Conservation (phyloP, 2,329 filamentous ascomycete genomes). For the Penicillium italicum region DNA sequence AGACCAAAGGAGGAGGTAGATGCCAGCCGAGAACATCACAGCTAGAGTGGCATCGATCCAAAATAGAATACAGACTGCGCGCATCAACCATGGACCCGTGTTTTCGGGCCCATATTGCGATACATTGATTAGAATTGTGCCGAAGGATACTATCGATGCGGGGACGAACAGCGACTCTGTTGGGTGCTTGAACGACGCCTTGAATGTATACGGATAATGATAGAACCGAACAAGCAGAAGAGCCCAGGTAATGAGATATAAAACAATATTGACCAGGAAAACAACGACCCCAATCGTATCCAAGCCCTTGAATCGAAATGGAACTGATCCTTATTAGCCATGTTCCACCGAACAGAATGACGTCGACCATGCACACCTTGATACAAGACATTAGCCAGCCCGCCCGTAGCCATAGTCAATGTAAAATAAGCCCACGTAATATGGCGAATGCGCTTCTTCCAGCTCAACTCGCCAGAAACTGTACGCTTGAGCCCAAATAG, state of each 20-base stretch:
- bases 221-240: conserved; percentile 67
- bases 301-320: conserved; percentile 56
- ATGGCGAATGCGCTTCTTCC: conserved; percentile 57
- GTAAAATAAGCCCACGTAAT: conserved; percentile 80
- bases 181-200: conserved; percentile 68
- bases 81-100: conserved; percentile 59
- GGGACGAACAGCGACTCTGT: conserved; percentile 76
- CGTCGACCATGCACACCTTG: conserved; percentile 43
- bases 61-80: conserved; percentile 63
- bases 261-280: conserved; percentile 60
- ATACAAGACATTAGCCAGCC: conserved; percentile 58
- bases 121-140: conserved; percentile 73
- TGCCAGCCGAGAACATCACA: conserved; percentile 62
- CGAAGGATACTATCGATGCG: conserved; percentile 64
- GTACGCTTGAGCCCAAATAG: conserved; percentile 15
- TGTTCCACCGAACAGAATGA: neutral
- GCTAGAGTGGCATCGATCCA: conserved; percentile 71
- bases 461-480: conserved; percentile 36
- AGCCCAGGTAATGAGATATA: conserved; percentile 61
- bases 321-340: conserved; percentile 37
- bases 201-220: conserved; percentile 66
- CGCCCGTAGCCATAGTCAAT: conserved; percentile 60
- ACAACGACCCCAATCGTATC: conserved; percentile 58
- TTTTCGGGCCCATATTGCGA: conserved; percentile 69
- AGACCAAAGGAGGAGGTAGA: conserved; percentile 71